These are phyloP conservation scores for Solanum neorickii DNA, from an alignment of 257 asterid species.

Conservation along the genomic window DNA sequence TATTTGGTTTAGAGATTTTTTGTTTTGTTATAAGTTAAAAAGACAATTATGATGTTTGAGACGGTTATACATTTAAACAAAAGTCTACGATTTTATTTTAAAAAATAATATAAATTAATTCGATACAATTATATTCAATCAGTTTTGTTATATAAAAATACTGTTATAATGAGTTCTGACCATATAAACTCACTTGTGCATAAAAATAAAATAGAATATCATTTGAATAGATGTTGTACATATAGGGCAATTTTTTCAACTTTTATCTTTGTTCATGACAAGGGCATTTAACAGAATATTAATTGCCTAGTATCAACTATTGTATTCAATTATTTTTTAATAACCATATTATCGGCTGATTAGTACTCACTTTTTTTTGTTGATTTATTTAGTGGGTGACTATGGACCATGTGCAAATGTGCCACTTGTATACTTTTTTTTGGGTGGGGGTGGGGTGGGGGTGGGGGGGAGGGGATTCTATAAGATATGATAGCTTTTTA, in stretches of 20 bases:
- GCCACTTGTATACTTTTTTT: background rate
- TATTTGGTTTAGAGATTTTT: background rate
- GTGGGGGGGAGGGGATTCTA: background rate
- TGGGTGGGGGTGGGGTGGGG: background rate
- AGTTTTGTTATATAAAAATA: background rate
- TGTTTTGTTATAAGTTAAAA: too few species aligned
- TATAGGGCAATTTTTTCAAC: background rate
- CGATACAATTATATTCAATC: background rate
- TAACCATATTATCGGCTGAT: background rate
- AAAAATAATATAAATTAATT: too few species aligned
- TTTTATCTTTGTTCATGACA: background rate
- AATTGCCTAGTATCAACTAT: background rate
- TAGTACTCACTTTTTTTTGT: background rate
- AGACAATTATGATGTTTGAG: fast-evolving
- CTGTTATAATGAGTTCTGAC: background rate
- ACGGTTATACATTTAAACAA: too few species aligned
- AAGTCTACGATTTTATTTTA: too few species aligned
- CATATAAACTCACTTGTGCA: background rate
- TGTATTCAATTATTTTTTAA: background rate
- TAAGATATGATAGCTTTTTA: background rate
- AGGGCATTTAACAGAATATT: background rate
- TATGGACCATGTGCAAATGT: background rate
- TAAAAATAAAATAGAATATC: background rate
- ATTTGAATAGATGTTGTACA: background rate
- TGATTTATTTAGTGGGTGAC: background rate